A percentile compares a stretch with the other conserved stretches of the same genome.
These are phyloP conservation scores for Epichloe amarillans DNA, from an alignment of 2,329 filamentous ascomycete species.

Conservation along the genomic window DNA sequence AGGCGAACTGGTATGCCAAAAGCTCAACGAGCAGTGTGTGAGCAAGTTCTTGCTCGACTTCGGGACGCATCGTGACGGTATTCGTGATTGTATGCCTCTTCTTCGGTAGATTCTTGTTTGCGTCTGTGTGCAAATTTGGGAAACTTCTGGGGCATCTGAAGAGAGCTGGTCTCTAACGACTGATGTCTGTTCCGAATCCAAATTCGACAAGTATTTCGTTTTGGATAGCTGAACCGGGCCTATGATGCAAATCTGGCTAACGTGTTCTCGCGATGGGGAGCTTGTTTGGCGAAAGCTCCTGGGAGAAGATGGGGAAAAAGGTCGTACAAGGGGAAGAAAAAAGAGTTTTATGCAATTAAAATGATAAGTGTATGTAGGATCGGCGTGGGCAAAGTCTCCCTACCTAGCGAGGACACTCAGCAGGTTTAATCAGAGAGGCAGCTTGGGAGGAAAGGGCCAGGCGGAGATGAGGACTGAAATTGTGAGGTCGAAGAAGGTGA, in stretches of 20 bases:
- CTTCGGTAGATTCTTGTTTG: background rate
- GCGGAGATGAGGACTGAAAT: background rate
- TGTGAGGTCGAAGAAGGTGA: background rate
- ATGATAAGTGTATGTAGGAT: conserved; percentile 10
- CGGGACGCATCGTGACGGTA: conserved; percentile 69
- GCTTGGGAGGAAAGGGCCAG: background rate
- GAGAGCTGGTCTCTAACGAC: background rate
- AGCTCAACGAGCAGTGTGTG: conserved; percentile 98
- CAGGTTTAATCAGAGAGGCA: conserved; percentile 2
- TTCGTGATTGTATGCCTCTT: background rate
- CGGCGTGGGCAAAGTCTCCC: conserved; percentile 12
- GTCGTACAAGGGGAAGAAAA: background rate
- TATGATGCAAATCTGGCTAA: background rate
- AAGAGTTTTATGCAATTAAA: conserved; percentile 5
- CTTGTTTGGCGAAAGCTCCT: conserved; percentile 9
- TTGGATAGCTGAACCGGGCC: background rate
- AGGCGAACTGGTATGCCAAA: conserved; percentile 97
- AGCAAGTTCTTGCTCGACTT: conserved; percentile 97
- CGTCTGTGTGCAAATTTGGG: background rate
- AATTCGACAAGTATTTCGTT: background rate
- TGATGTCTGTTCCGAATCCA: background rate
- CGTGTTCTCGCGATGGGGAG: conserved; percentile 1
- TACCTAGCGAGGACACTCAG: conserved; percentile 12
- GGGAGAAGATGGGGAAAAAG: conserved; percentile 7
- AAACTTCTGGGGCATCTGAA: background rate